Percentiles rank a stretch among this genome's conserved stretches.
phyloP scores from a whole-genome alignment of 306 rosid genomes.

The Vigna hirtella region DNA sequence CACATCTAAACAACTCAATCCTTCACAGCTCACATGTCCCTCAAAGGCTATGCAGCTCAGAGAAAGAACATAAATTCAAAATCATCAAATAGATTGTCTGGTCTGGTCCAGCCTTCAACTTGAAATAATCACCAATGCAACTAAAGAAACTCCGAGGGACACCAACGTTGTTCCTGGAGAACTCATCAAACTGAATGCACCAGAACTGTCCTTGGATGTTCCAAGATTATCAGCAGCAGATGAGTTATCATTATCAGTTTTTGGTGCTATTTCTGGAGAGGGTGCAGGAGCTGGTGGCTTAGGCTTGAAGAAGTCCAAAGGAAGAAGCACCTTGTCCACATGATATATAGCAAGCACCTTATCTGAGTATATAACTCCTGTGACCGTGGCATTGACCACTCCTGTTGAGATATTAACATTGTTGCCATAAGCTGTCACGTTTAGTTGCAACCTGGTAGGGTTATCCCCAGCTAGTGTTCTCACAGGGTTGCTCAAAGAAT shows the following conservation, averaged over 20 bases:
- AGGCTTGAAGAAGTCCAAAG: constrained; percentile 52
- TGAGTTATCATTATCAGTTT: constrained; percentile 3
- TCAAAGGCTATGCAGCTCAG: not conserved
- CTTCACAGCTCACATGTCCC: constrained; percentile 13
- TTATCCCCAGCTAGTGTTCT: constrained; percentile 61
- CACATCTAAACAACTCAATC: not conserved
- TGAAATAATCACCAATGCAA: not conserved
- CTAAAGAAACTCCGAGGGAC: constrained; percentile 37
- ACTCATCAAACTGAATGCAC: constrained; percentile 7
- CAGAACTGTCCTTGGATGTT: constrained; percentile 35
- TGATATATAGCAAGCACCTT: constrained; percentile 44
- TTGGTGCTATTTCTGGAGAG: constrained; percentile 27
- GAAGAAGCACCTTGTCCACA: constrained; percentile 32
- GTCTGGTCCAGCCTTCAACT: constrained; percentile 16
- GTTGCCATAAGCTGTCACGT: constrained; percentile 56
- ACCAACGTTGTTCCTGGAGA: constrained; percentile 34
- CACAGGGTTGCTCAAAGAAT: constrained; percentile 59
- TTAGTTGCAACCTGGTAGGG: constrained; percentile 48
- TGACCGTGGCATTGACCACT: constrained; percentile 58
- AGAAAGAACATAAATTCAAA: not conserved
- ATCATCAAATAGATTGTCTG: not conserved
- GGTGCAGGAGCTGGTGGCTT: constrained; percentile 49
- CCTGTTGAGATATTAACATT: constrained; percentile 58
- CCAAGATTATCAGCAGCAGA: constrained; percentile 13
- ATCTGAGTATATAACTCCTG: constrained; percentile 54